phyloP scores from a whole-genome alignment of 768 basidiomycete genomes.

The Artomyces pyxidatus region DNA sequence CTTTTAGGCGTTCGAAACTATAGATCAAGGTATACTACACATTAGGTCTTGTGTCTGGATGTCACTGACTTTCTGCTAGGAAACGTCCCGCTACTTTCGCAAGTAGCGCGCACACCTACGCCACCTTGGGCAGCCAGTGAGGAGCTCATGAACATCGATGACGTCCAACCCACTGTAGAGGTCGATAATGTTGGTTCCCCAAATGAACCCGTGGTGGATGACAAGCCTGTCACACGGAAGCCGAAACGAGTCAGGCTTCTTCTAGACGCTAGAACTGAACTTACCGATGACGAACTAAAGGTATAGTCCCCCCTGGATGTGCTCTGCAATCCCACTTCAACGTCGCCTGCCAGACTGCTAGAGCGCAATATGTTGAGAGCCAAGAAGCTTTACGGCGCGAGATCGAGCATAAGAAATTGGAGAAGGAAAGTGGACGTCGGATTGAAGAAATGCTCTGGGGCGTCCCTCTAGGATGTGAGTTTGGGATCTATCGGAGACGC shows the following conservation, averaged over 20 bases:
- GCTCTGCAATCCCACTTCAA: too few species aligned
- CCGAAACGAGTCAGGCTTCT: slow-evolving; percentile 45
- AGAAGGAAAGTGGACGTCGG: slow-evolving; percentile 45
- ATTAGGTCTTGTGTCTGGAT: too few species aligned
- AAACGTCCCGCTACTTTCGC: slow-evolving; percentile 1
- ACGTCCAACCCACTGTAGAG: not conserved
- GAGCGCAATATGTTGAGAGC: slow-evolving; percentile 57
- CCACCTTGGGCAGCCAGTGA: slow-evolving; percentile 3
- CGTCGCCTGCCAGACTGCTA: slow-evolving; percentile 39
- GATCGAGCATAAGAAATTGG: slow-evolving; percentile 41
- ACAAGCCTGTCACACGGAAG: slow-evolving; percentile 27
- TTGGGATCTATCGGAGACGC: not conserved
- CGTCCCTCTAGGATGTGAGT: slow-evolving; percentile 55
- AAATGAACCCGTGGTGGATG: not conserved
- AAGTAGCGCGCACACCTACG: slow-evolving; percentile 6
- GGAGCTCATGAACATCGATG: not conserved
- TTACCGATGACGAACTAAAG: slow-evolving; percentile 78
- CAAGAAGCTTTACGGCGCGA: slow-evolving; percentile 49
- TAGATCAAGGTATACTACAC: slow-evolving; percentile 6
- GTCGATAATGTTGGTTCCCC: not conserved
- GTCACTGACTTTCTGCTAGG: too few species aligned
- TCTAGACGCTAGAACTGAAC: slow-evolving; percentile 66
- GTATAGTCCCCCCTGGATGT: too few species aligned
- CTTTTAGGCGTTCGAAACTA: slow-evolving; percentile 7
- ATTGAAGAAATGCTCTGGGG: slow-evolving; percentile 63